phyloP scores from a whole-genome alignment of 306 rosid species.

The Cotoneaster glaucophyllus region DNA sequence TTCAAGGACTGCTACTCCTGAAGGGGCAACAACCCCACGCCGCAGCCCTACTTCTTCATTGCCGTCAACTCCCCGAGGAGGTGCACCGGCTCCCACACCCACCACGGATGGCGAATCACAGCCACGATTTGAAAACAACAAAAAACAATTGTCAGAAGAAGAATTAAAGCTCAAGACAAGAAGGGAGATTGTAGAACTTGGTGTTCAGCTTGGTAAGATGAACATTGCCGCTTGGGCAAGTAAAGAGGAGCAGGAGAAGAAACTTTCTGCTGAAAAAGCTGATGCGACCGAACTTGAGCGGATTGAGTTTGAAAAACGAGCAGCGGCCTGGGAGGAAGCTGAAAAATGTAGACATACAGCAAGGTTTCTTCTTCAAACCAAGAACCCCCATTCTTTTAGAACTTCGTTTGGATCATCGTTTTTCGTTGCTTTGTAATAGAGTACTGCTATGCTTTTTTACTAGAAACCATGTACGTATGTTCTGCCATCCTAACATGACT shows the following conservation, averaged over 20 bases:
- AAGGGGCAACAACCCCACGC: slow-evolving; percentile 69
- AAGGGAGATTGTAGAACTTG: slow-evolving; percentile 88
- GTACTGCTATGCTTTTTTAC: not conserved
- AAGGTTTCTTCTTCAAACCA: slow-evolving; percentile 46
- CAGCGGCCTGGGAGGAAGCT: slow-evolving; percentile 82
- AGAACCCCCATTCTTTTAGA: slow-evolving; percentile 6
- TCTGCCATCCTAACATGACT: slow-evolving; percentile 2
- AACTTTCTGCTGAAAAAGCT: slow-evolving; percentile 21
- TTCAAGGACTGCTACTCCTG: slow-evolving; percentile 82
- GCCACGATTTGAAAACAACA: slow-evolving; percentile 22
- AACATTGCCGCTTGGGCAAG: slow-evolving; percentile 96
- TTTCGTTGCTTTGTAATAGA: not conserved
- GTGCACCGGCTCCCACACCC: slow-evolving; percentile 67
- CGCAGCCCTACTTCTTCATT: slow-evolving; percentile 77
- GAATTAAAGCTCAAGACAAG: slow-evolving; percentile 82
- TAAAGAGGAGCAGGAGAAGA: slow-evolving; percentile 57
- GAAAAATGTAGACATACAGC: slow-evolving; percentile 79
- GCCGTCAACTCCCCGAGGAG: slow-evolving; percentile 85
- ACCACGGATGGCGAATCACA: slow-evolving; percentile 26
- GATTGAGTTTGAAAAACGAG: slow-evolving; percentile 70
- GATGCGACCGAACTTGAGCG: slow-evolving; percentile 38
- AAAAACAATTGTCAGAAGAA: slow-evolving; percentile 61
- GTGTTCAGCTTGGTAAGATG: slow-evolving; percentile 85
- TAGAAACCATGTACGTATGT: not conserved
- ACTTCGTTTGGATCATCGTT: not conserved